Evolutionary conservation across 2,329 filamentous ascomycete genomes (phyloP).

Genomic region (Alternaria alternata): DNA sequence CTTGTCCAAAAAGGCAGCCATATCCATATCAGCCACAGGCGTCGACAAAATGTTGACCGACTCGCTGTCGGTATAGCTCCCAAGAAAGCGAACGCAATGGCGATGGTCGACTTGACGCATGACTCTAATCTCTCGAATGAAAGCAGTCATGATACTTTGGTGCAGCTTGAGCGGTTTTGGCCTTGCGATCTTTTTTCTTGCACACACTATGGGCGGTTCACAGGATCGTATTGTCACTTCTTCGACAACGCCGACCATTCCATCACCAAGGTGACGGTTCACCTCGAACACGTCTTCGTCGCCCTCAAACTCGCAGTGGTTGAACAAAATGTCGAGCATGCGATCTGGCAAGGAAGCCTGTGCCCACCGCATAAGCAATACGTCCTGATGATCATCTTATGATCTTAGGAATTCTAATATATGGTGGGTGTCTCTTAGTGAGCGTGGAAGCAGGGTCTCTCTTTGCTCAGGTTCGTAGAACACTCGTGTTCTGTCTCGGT

Average conservation of each 20-base stretch:
- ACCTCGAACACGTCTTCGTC: not conserved
- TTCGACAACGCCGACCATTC: not conserved
- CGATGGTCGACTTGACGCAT: not conserved
- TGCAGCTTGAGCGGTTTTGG: not conserved
- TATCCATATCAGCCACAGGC: not conserved
- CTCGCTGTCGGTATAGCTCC: not conserved
- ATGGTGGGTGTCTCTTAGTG: not conserved
- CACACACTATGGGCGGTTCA: not conserved
- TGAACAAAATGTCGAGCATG: not conserved
- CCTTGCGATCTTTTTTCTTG: not conserved
- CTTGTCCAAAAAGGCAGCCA: not conserved
- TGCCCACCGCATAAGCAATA: not conserved
- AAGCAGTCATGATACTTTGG: not conserved
- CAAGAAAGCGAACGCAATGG: not conserved
- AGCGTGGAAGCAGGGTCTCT: not conserved
- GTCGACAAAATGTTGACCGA: not conserved
- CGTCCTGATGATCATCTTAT: not conserved
- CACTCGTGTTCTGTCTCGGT: not conserved
- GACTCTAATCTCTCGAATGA: not conserved
- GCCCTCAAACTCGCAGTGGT: not conserved
- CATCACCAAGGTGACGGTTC: not conserved
- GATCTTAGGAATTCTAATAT: not conserved
- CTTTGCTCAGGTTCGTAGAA: not conserved
- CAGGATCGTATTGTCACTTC: not conserved
- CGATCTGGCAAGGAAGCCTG: fast-evolving